Evolutionary conservation across 2,329 filamentous ascomycete genomes (phyloP), one percentile per base, ranked within the genome.

Genomic region (Plectosphaerella cucumerina): DNA sequence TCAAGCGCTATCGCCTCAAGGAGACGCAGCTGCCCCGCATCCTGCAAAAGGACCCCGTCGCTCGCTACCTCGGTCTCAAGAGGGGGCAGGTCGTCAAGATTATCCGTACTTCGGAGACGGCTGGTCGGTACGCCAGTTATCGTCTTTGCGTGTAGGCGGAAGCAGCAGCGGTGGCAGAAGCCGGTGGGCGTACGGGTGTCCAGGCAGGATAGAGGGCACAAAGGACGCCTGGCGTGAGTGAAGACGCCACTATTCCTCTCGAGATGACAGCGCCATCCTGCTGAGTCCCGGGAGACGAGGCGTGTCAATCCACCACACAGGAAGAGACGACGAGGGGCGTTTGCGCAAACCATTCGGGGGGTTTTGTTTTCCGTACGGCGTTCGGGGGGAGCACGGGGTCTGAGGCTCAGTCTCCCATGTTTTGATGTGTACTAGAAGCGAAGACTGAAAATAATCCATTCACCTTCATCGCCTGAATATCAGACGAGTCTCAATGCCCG

Each of bases 31-130:
- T 99, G 65, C 94, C 94, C 5, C 82, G 94, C 51, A 96, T 99
- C 62, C 83, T 96, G 70, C 82, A 89, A 59, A 89, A 89, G 59
- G 94, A 99, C 68, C 94, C 94, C 3, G 91, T 99, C 48, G 90
- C 94, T 22, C 86, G 88, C 62, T 99, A 97, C 69, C 75, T 97
- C 50, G 94, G 94, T 12, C 75, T 99, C 66, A 87, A 89, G 75
- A 82, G 92, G 65, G 91, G 92, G 4, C 89, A 97, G 71, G 92
- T 99, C 3, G 94, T 99, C 63, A 99, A 99, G 82, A 99, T 99
- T 62, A 97, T 99, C 63, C 81, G 94, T 58, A 92, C 87, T 69
- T 92, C 87, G 65, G 94, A 97, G 78, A 99, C 94, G 50, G 94
- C 94, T 14, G 94, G 94, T 55, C 81, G 94, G 49, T 99, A 99